phyloP scores from a whole-genome alignment of 768 basidiomycete genomes.

The Leccinum imitatum region DNA sequence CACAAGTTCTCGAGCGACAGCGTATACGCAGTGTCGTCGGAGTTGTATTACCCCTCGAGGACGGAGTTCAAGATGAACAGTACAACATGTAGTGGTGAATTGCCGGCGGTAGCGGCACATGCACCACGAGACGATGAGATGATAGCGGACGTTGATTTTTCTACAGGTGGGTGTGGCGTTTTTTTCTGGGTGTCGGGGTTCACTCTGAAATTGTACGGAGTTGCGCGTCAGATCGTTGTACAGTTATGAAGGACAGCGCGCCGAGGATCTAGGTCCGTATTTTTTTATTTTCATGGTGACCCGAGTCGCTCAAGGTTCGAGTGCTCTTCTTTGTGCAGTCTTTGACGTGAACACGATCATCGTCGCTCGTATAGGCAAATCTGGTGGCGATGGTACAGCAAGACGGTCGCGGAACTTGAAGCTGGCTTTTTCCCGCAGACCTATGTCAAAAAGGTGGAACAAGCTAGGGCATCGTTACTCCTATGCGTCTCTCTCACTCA shows the following conservation, averaged over 20 bases:
- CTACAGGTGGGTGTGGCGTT: conserved; percentile 45
- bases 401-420: conserved; percentile 49
- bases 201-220: conserved; percentile 41
- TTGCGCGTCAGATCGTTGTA: conserved; percentile 79
- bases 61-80: no score
- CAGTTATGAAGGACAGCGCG: conserved; percentile 80
- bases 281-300: neutral
- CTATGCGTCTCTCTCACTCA: neutral
- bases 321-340: conserved; percentile 39
- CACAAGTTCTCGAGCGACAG: no score
- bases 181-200: neutral
- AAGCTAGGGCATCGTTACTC: conserved; percentile 40
- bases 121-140: conserved; percentile 45
- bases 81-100: no score
- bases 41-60: no score
- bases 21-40: no score
- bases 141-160: conserved; percentile 72
- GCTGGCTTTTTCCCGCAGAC: conserved; percentile 89
- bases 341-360: conserved; percentile 82
- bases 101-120: no score
- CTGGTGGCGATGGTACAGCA: conserved; percentile 85
- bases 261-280: conserved; percentile 81
- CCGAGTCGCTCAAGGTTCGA: conserved; percentile 4
- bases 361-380: conserved; percentile 80
- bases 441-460: conserved; percentile 73